Evolutionary conservation across 768 basidiomycete genomes (phyloP).

Genomic region (Lentinus brumalis): DNA sequence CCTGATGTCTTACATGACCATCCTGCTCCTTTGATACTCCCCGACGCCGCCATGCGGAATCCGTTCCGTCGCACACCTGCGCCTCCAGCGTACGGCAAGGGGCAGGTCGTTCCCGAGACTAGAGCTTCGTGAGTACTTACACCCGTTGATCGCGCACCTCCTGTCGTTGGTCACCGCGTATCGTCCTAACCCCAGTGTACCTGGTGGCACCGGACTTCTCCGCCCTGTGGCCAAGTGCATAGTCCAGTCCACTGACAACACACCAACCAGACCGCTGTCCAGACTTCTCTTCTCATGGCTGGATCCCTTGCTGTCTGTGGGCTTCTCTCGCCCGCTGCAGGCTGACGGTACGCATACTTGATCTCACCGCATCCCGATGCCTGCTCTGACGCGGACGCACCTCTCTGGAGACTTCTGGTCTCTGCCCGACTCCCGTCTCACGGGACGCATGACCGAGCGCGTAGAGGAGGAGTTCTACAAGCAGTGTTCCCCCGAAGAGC

Average conservation of each 20-base stretch:
- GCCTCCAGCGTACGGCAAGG: conserved; percentile 50
- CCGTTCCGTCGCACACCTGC: conserved; percentile 47
- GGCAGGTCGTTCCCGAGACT: conserved; percentile 46
- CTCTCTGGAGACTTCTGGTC: conserved; percentile 51
- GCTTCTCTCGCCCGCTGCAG: conserved; percentile 58
- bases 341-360: conserved; percentile 46
- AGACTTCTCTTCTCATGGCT: conserved; percentile 55
- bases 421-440: conserved; percentile 42
- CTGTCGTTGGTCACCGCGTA: background rate
- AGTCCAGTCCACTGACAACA: background rate
- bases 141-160: too few species aligned
- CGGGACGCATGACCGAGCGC: conserved; percentile 40
- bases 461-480: conserved; percentile 51
- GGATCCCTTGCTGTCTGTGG: conserved; percentile 54
- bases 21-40: background rate
- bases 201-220: background rate
- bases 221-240: background rate
- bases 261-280: conserved; percentile 41
- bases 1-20: too few species aligned
- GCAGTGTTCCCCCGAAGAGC: conserved; percentile 51
- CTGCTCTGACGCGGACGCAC: background rate
- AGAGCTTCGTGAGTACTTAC: conserved; percentile 31
- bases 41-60: conserved; percentile 29
- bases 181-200: background rate
- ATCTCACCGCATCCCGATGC: background rate